Evolutionary conservation across 129 eudicot species (phyloP).

Genomic region (Lactuca sativa): DNA sequence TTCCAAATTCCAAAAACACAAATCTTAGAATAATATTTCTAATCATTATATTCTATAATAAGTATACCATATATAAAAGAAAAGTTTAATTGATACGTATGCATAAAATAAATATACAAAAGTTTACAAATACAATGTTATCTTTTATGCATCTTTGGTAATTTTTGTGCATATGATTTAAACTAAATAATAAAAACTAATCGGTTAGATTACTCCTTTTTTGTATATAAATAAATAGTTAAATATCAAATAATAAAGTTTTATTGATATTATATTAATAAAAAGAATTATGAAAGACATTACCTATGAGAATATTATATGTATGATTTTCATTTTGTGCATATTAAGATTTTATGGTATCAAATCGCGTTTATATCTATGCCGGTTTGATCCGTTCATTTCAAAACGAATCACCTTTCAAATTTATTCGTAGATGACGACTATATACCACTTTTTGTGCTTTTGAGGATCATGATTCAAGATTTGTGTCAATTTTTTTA

Average conservation of each 20-base stretch:
- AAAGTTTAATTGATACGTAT: background rate
- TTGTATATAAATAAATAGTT: too few species aligned
- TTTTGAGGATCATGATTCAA: conserved; percentile 14
- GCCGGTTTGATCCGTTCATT: conserved; percentile 24
- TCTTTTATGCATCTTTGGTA: background rate
- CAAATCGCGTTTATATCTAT: conserved; percentile 23
- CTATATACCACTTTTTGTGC: conserved; percentile 5
- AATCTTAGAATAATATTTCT: conserved; percentile 19
- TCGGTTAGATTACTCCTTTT: too few species aligned
- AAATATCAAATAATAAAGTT: too few species aligned
- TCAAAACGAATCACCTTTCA: conserved; percentile 26
- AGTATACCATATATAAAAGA: background rate
- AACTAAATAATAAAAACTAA: too few species aligned
- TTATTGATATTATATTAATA: background rate
- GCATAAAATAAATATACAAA: too few species aligned
- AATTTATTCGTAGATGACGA: conserved; percentile 30
- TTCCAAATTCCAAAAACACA: background rate
- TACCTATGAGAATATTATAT: conserved; percentile 10
- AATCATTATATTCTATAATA: background rate
- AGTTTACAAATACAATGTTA: background rate
- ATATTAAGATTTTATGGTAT: conserved; percentile 22
- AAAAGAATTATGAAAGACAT: background rate
- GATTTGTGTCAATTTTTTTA: background rate
- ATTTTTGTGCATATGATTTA: background rate
- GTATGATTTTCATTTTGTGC: conserved; percentile 14